These are phyloP conservation scores for Chionographis japonica DNA, from an alignment of 106 monocot species.

Conservation along the genomic window DNA sequence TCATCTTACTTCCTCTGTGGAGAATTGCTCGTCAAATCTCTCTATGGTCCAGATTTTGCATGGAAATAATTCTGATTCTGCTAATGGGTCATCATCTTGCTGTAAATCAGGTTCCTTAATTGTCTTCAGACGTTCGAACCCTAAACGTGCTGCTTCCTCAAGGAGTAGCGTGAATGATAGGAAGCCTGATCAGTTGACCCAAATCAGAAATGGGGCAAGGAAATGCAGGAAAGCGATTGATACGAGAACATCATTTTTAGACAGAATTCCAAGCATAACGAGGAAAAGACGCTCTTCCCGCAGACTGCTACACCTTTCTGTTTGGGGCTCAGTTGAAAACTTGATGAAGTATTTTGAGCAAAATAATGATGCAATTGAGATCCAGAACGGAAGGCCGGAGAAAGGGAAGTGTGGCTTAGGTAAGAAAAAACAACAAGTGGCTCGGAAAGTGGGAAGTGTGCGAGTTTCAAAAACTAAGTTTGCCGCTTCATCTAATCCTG, in stretches of 20 bases:
- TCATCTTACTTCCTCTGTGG: background rate
- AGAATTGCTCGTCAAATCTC: background rate
- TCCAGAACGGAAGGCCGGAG: conserved; percentile 15
- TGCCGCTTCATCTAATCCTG: conserved; percentile 6
- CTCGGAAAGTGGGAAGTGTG: conserved; percentile 7
- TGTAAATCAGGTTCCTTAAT: conserved; percentile 14
- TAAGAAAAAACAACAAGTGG: conserved; percentile 9
- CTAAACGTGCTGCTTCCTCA: conserved; percentile 51
- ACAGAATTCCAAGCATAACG: conserved; percentile 20
- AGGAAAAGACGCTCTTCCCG: conserved; percentile 49
- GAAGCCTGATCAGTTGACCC: conserved; percentile 12
- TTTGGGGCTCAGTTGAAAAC: conserved; percentile 49
- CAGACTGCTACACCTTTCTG: conserved; percentile 33
- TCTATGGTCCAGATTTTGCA: background rate
- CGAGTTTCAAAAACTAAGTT: conserved; percentile 12
- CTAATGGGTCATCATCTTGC: conserved; percentile 6
- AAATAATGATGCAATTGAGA: conserved; percentile 6
- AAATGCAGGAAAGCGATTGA: conserved; percentile 18
- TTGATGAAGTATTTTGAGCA: conserved; percentile 29
- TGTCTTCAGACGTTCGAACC: conserved; percentile 56
- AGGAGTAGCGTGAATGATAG: conserved; percentile 17
- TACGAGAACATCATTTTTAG: conserved; percentile 5
- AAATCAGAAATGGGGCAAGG: conserved; percentile 16
- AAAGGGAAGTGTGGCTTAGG: conserved; percentile 11
- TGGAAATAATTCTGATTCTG: conserved; percentile 1